These are phyloP conservation scores for Marasmius oreades DNA, from an alignment of 1,284 basidiomycete species.

Conservation along the genomic window DNA sequence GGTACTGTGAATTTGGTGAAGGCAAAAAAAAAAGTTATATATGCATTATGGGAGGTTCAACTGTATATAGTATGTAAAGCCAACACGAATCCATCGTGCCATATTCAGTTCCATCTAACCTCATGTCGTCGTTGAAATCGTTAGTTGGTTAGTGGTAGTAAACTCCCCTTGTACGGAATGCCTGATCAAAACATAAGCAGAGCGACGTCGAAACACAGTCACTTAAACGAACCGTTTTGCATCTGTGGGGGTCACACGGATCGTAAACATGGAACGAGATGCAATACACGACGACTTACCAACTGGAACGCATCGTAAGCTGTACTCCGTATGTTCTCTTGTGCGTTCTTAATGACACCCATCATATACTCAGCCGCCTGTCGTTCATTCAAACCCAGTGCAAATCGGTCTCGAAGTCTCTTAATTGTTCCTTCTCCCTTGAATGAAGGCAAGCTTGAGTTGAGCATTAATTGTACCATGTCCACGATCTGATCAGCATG, in stretches of 20 bases:
- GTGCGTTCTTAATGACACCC: slow-evolving; percentile 85
- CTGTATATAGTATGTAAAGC: too few species aligned
- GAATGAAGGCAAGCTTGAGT: slow-evolving; percentile 92
- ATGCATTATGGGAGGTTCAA: too few species aligned
- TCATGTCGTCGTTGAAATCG: too few species aligned
- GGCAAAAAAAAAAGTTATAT: too few species aligned
- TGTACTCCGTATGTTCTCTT: slow-evolving; percentile 90
- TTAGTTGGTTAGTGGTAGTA: too few species aligned
- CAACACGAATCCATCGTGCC: too few species aligned
- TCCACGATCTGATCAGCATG: slow-evolving; percentile 88
- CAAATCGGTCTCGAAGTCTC: slow-evolving; percentile 86
- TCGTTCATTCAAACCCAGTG: slow-evolving; percentile 77
- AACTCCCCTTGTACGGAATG: slow-evolving; percentile 47
- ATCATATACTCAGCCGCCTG: slow-evolving; percentile 94
- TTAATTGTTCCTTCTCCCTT: slow-evolving; percentile 93
- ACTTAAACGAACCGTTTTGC: slow-evolving; percentile 44
- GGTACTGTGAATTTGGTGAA: too few species aligned
- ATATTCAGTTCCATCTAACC: too few species aligned
- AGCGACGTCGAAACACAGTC: neutral
- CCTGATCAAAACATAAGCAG: slow-evolving; percentile 26
- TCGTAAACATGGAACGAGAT: too few species aligned
- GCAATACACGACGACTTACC: slow-evolving; percentile 47
- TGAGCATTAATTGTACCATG: slow-evolving; percentile 91
- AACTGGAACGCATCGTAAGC: slow-evolving; percentile 93
- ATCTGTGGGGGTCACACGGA: slow-evolving; percentile 35